Percentiles rank a stretch among this genome's conserved stretches.
Conservation (phyloP, 2,329 filamentous ascomycete species). For the Acephala macrosclerotiorum region DNA sequence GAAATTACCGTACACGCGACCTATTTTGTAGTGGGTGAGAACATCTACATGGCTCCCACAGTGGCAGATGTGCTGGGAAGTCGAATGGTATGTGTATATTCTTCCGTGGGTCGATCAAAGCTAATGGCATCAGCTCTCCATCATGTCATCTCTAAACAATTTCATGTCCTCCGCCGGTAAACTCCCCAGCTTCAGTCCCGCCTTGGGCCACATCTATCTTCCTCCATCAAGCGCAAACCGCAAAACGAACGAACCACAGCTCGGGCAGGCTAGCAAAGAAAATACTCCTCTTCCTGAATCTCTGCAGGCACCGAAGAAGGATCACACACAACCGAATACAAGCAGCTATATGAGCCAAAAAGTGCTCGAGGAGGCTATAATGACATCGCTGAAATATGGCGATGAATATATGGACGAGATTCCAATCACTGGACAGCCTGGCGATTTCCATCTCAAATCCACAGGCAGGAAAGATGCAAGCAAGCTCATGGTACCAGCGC, state of each 20-base stretch:
- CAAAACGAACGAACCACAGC: conserved; percentile 35
- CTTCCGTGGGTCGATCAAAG: background rate
- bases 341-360: conserved; percentile 38
- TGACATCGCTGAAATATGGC: conserved; percentile 64
- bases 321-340: conserved; percentile 24
- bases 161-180: conserved; percentile 43
- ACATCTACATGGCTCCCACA: conserved; percentile 71
- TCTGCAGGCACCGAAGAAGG: conserved; percentile 34
- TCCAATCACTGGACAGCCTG: conserved; percentile 70
- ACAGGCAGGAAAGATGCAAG: conserved; percentile 56
- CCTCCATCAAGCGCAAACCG: conserved; percentile 33
- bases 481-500: conserved; percentile 33
- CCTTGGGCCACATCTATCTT: conserved; percentile 53
- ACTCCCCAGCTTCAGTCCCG: conserved; percentile 54
- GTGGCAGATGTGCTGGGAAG: conserved; percentile 65
- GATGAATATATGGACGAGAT: conserved; percentile 74
- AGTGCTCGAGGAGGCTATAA: conserved; percentile 62
- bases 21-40: conserved; percentile 71
- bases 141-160: conserved; percentile 43
- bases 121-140: conserved; percentile 25
- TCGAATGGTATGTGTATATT: conserved; percentile 57
- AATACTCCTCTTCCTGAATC: conserved; percentile 56
- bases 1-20: conserved; percentile 65
- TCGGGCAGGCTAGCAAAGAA: conserved; percentile 41
- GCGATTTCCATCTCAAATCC: conserved; percentile 69